phyloP scores from a whole-genome alignment of 257 asterid genomes.

The Solanum corneliomulleri region DNA sequence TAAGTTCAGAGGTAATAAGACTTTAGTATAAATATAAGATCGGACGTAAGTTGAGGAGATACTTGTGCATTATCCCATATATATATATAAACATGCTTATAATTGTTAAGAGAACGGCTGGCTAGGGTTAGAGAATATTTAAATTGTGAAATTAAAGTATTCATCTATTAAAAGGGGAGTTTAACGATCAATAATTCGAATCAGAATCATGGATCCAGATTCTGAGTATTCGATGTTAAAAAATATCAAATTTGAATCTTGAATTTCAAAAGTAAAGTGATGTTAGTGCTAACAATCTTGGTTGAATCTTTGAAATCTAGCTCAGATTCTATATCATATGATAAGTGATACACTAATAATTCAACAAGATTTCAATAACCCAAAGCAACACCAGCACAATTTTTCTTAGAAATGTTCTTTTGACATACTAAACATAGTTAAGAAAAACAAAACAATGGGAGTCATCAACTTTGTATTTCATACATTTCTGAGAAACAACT shows the following conservation, averaged over 20 bases:
- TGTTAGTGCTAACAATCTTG: background rate
- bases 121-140: background rate
- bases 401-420: background rate
- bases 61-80: no score
- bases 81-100: background rate
- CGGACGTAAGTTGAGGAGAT: no score
- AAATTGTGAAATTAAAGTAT: background rate
- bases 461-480: background rate
- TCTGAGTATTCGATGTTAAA: background rate
- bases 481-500: background rate
- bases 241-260: background rate
- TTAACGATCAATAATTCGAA: no score
- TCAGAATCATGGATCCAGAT: no score
- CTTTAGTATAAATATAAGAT: no score
- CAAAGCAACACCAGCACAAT: background rate
- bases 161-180: background rate
- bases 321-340: background rate
- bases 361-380: background rate
- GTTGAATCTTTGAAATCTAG: no score
- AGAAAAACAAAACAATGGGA: background rate
- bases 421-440: background rate
- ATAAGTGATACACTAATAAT: background rate
- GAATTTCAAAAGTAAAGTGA: background rate
- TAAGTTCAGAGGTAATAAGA: no score
- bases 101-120: background rate